Percentiles rank a stretch among this genome's conserved stretches.
Evolutionary conservation across 805 yeast species (phyloP).

Genomic region (Blastobotrys chiropterorum): DNA sequence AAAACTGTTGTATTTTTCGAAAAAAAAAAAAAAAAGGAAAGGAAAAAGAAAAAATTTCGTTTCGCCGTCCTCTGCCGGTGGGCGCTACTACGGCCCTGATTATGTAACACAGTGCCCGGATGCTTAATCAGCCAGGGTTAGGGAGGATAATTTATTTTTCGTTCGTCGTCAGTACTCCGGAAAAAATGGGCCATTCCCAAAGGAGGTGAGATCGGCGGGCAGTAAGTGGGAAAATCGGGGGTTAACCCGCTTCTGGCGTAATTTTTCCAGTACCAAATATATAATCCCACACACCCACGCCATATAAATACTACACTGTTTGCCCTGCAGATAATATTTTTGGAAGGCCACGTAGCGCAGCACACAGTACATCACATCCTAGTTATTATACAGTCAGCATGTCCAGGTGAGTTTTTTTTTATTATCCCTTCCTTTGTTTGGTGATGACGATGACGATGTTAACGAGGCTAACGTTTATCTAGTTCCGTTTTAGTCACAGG

Average conservation of each 20-base stretch:
- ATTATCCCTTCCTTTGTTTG: too few relatives aligned
- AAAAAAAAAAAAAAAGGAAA: neutral
- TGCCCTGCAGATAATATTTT: too few relatives aligned
- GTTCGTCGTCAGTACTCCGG: neutral
- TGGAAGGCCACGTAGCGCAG: too few relatives aligned
- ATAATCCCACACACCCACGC: too few relatives aligned
- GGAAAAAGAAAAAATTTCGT: neutral
- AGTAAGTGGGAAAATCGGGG: neutral
- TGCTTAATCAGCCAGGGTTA: too few relatives aligned
- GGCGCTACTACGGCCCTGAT: neutral
- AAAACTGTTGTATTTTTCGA: neutral
- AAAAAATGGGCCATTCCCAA: neutral
- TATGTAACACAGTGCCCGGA: neutral
- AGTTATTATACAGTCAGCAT: neutral
- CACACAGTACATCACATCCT: too few relatives aligned
- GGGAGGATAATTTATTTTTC: too few relatives aligned
- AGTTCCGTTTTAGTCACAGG: constrained; percentile 61
- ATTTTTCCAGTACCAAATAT: neutral
- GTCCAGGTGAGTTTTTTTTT: neutral
- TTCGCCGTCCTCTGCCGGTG: neutral
- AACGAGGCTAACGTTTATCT: too few relatives aligned
- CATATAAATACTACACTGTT: neutral
- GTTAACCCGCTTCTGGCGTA: neutral
- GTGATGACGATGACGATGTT: too few relatives aligned
- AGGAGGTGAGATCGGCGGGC: too few relatives aligned